phyloP scores from a whole-genome alignment of 2,329 filamentous ascomycete genomes.

The Elsinoe fawcettii region DNA sequence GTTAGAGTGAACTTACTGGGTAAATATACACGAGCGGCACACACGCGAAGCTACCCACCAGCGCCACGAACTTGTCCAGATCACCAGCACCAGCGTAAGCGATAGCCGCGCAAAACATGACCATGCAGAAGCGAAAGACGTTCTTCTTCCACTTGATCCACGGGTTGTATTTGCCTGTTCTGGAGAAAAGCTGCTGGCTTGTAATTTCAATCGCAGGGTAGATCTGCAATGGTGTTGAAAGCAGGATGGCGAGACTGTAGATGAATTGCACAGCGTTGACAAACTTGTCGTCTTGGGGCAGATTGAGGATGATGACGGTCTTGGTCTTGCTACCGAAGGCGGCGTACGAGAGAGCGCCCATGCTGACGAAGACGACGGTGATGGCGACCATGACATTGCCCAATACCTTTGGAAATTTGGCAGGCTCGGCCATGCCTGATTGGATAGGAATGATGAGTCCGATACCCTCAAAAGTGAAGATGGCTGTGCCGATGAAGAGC shows the following conservation, averaged over 20 bases:
- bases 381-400: slow-evolving; percentile 92
- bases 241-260: slow-evolving; percentile 93
- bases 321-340: slow-evolving; percentile 93
- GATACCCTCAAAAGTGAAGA: slow-evolving; percentile 98
- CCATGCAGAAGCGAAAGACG: slow-evolving; percentile 85
- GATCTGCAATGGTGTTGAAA: slow-evolving; percentile 91
- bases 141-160: slow-evolving; percentile 99
- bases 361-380: slow-evolving; percentile 79
- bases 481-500: slow-evolving; percentile 94
- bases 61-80: slow-evolving; percentile 91
- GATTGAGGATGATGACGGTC: slow-evolving; percentile 90
- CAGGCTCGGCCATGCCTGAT: slow-evolving; percentile 86
- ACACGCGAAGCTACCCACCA: slow-evolving; percentile 96
- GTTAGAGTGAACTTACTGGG: slow-evolving; percentile 59
- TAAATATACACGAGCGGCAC: slow-evolving; percentile 97
- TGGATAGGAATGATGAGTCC: slow-evolving; percentile 97
- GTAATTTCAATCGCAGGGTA: slow-evolving; percentile 97
- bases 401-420: slow-evolving; percentile 84
- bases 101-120: slow-evolving; percentile 74
- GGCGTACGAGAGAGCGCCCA: slow-evolving; percentile 89
- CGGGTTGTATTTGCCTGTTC: slow-evolving; percentile 94
- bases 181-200: slow-evolving; percentile 86
- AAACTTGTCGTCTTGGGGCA: slow-evolving; percentile 89
- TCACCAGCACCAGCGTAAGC: slow-evolving; percentile 90
- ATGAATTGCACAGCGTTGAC: slow-evolving; percentile 95